Base-by-base conservation (phyloP, 2,329 filamentous ascomycete genomes). In the Pyricularia grisea region DNA sequence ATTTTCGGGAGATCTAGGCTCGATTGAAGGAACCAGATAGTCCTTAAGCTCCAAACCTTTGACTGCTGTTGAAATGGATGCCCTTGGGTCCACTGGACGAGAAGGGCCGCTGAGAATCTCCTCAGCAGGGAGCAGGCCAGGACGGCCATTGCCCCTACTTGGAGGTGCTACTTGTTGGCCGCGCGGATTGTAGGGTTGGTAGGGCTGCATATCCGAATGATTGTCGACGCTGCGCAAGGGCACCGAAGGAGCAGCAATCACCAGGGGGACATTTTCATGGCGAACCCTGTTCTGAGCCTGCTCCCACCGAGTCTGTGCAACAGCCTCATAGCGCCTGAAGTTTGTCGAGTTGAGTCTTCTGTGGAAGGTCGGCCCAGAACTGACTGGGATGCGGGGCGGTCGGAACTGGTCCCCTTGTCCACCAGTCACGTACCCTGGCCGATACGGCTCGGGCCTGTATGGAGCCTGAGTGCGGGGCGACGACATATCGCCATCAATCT, bases 11-110 rank as follows among this genome's bases (percentile, higher is more conserved):
- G 81, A 82, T 7, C 67, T 72, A 25, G 80, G 78, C 71, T 85
- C 83, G 72, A 84, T 80, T 7, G 82, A 85, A 10, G 74, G 81
- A 17, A 85, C 77, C 70, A 83, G 74, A 72, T 81, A 77, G 58
- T 85, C 83, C 72, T 80, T 79, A 31, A 76, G 75, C 66, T 77
- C 75, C 64, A 73, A 70, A 23, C 27, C 42, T 27, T 67, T 27
- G 30, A 27, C 31, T 50, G 60, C n/a, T 42, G 67, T 33, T 28
- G 60, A 28, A 63, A 28, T 12, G 23, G 25, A 30, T 63, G 12
- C 60, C 27, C 60, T 63, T 63, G 60, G 25, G 60, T 63, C 60
- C 25, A 27, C 25, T 28, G 28, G 17, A 63, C 25, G 60, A 28
- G 12, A 14, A 61, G 60, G 27, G 20, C 60, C 25, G 9, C 28